phyloP scores from a whole-genome alignment of 2,329 filamentous ascomycete species.

The Exophiala dermatitidis region DNA sequence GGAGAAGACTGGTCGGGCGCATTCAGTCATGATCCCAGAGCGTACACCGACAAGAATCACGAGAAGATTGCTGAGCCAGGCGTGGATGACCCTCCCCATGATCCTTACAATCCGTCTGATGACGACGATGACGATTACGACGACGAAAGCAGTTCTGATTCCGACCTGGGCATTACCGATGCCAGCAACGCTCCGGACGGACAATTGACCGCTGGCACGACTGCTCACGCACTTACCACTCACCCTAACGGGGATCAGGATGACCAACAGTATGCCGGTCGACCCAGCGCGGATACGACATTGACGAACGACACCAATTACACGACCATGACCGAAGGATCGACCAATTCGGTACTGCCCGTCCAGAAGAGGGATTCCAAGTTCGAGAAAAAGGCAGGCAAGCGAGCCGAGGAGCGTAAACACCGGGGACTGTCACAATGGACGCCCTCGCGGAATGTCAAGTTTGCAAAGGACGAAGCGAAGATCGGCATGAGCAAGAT shows the following conservation, averaged over 20 bases:
- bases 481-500: conserved; percentile 69
- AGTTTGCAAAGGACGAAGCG: conserved; percentile 82
- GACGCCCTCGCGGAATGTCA: conserved; percentile 76
- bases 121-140: conserved; percentile 30
- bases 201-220: conserved; percentile 20
- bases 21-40: conserved; percentile 69
- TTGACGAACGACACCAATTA: conserved; percentile 37
- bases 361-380: conserved; percentile 22
- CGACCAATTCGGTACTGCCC: conserved; percentile 16
- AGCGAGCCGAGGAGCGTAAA: conserved; percentile 62
- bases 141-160: conserved; percentile 32
- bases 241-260: conserved; percentile 21
- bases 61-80: conserved; percentile 53
- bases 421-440: conserved; percentile 93
- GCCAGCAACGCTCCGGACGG: conserved; percentile 33
- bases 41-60: conserved; percentile 48
- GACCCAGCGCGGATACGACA: conserved; percentile 33
- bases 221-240: conserved; percentile 14
- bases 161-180: conserved; percentile 55
- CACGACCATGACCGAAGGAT: conserved; percentile 22
- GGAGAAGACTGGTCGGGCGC: conserved; percentile 82
- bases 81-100: conserved; percentile 45
- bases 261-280: conserved; percentile 13
- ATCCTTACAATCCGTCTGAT: conserved; percentile 45
- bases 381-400: conserved; percentile 34